These are phyloP conservation scores for Fusarium euwallaceae DNA, from an alignment of 2,329 filamentous ascomycete genomes.

Conservation along the genomic window DNA sequence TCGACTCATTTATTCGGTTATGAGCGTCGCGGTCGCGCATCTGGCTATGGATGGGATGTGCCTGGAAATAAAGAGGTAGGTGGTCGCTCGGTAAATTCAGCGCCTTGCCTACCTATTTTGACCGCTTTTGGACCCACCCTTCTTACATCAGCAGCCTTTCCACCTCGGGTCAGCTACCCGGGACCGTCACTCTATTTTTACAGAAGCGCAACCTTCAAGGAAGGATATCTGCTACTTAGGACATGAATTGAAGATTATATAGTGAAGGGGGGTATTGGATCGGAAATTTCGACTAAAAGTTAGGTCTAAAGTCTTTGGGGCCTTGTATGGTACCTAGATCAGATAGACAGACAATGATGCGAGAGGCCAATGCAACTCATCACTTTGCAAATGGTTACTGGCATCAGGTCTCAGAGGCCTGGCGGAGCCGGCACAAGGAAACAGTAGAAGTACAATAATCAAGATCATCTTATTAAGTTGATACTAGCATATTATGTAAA, in stretches of 20 bases:
- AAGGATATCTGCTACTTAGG: too few species aligned
- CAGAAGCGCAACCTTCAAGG: background rate
- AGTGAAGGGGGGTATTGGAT: background rate
- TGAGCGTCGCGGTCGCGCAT: background rate
- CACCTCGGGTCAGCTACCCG: background rate
- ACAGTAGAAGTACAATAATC: background rate
- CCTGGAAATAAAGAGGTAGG: background rate
- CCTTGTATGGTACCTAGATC: background rate
- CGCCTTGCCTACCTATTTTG: background rate
- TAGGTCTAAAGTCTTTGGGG: background rate
- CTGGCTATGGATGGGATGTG: background rate
- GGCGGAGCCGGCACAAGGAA: background rate
- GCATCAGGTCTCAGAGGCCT: background rate
- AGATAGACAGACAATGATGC: background rate
- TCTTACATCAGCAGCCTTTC: background rate
- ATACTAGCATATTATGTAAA: background rate
- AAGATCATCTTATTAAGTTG: background rate
- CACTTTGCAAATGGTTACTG: background rate
- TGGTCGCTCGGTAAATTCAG: background rate
- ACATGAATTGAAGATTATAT: background rate
- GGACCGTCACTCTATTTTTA: background rate
- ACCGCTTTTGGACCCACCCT: background rate
- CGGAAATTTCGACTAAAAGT: background rate
- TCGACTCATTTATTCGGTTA: background rate
- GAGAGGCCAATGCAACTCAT: background rate